phyloP scores from a whole-genome alignment of 805 yeast genomes.

The Teunomyces tritomae region DNA sequence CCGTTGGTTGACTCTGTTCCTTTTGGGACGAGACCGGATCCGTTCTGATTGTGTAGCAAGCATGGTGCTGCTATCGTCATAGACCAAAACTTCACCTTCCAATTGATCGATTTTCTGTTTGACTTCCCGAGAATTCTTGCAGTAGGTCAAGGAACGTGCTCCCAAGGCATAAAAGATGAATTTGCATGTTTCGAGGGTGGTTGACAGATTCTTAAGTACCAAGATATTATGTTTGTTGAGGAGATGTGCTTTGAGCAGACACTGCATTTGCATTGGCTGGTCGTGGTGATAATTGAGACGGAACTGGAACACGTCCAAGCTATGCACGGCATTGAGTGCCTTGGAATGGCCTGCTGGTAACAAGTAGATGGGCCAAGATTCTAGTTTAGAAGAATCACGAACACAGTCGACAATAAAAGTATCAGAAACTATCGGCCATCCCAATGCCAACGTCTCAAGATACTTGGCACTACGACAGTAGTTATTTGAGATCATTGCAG shows the following conservation, averaged over 20 bases:
- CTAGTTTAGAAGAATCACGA: slow-evolving; percentile 19
- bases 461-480: slow-evolving; percentile 70
- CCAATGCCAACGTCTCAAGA: slow-evolving; percentile 70
- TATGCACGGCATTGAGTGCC: slow-evolving; percentile 41
- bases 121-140: slow-evolving; percentile 9
- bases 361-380: slow-evolving; percentile 51
- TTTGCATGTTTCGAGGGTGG: slow-evolving; percentile 33
- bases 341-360: slow-evolving; percentile 72
- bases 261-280: slow-evolving; percentile 36
- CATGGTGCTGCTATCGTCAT: slow-evolving; percentile 22
- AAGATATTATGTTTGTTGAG: slow-evolving; percentile 34
- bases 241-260: slow-evolving; percentile 35
- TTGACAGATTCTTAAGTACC: slow-evolving; percentile 29
- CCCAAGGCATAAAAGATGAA: slow-evolving; percentile 49
- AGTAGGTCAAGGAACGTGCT: slow-evolving; percentile 23
- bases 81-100: slow-evolving; percentile 17
- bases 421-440: slow-evolving; percentile 80
- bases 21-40: background rate
- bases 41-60: background rate
- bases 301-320: slow-evolving; percentile 49
- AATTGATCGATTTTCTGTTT: background rate
- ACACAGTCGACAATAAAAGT: slow-evolving; percentile 54
- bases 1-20: background rate
- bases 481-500: slow-evolving; percentile 60
- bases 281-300: slow-evolving; percentile 33